phyloP scores from a whole-genome alignment of 371 early-diverging fungal species.

The Apophysomyces ossiformis region DNA sequence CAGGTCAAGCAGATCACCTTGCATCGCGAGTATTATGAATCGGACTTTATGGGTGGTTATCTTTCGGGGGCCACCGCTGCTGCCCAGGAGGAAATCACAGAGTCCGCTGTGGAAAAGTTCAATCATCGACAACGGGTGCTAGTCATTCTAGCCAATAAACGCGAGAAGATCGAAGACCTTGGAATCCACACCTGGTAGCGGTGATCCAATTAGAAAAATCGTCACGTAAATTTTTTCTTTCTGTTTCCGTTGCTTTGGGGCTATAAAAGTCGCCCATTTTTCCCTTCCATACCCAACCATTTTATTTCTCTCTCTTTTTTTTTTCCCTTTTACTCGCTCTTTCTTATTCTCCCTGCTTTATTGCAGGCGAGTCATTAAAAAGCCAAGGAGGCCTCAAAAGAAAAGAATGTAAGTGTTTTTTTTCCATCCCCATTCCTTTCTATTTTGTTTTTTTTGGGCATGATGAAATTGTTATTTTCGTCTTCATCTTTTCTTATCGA shows the following conservation, averaged over 20 bases:
- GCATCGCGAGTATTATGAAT: constrained; percentile 24
- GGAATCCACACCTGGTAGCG: constrained; percentile 27
- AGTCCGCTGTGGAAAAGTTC: constrained; percentile 16
- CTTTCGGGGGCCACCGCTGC: background rate
- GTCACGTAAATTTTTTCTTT: background rate
- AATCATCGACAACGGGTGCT: constrained; percentile 19
- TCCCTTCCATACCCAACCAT: background rate
- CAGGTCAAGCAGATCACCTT: constrained; percentile 19
- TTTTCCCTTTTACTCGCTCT: background rate
- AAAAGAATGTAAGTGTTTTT: constrained; percentile 1
- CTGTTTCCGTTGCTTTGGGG: background rate
- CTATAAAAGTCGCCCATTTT: background rate
- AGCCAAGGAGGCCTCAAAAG: background rate
- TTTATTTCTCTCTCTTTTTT: background rate
- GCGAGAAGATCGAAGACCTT: constrained; percentile 23
- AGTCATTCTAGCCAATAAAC: constrained; percentile 22
- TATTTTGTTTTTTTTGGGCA: constrained; percentile 1
- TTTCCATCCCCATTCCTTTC: background rate
- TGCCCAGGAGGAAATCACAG: constrained; percentile 19
- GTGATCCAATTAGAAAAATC: background rate
- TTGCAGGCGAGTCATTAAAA: too few relatives aligned
- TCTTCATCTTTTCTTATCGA: constrained; percentile 40
- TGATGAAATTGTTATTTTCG: constrained; percentile 28
- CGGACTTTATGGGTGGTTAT: constrained; percentile 20
- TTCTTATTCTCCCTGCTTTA: too few relatives aligned